Conservation (phyloP, 129 eudicot genomes). For the Tanacetum coccineum region DNA sequence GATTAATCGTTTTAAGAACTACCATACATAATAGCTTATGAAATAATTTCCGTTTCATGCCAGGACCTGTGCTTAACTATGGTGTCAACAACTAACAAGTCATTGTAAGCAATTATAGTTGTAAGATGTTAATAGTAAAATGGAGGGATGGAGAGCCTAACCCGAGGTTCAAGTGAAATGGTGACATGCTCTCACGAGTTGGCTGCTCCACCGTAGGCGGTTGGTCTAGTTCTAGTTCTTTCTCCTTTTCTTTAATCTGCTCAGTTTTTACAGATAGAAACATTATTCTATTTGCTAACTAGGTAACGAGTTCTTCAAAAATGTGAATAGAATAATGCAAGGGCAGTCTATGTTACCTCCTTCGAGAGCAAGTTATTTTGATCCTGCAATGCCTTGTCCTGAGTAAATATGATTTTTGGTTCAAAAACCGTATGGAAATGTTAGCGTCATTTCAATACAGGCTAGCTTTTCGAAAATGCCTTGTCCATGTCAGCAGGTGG, state of each 20-base stretch:
- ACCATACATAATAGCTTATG: neutral
- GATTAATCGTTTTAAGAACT: neutral
- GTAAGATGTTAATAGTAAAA: neutral
- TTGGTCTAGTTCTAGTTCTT: constrained; percentile 31
- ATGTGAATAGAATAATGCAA: neutral
- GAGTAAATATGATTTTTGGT: constrained; percentile 2
- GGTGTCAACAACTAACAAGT: no score
- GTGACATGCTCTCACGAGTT: constrained; percentile 27
- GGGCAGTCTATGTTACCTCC: constrained; percentile 38
- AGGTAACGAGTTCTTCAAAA: neutral
- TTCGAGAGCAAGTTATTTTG: constrained; percentile 57
- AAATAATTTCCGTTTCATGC: neutral
- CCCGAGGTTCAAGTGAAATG: constrained; percentile 46
- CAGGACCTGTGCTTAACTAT: no score
- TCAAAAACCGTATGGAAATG: neutral
- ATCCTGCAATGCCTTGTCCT: constrained; percentile 82
- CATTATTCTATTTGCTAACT: neutral
- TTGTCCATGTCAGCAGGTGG: neutral
- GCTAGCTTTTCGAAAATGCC: no score
- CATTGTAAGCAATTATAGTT: neutral
- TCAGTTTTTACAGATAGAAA: neutral
- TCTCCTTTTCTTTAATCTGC: constrained; percentile 59
- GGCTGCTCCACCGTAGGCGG: constrained; percentile 28
- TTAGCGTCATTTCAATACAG: neutral
- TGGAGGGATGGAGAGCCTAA: constrained; percentile 26